Base-by-base conservation (phyloP, 2,329 filamentous ascomycete genomes). In the Pezizomycotina sp. region DNA sequence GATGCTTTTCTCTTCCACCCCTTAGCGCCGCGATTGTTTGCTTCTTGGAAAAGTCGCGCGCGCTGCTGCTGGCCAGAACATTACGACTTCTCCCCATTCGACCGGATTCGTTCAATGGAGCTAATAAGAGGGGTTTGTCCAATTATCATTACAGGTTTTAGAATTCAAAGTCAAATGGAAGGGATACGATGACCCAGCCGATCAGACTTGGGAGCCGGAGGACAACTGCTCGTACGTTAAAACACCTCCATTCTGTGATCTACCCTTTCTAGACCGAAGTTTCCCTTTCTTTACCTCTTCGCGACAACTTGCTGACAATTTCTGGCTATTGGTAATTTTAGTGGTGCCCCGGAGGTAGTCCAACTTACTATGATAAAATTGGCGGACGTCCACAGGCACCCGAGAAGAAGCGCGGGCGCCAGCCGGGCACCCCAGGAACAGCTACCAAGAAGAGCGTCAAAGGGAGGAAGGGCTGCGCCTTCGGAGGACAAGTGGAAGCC, bases 171-270 rank as follows among this genome's bases (percentile, higher is more conserved):
- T 89, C 22, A 83, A 86, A 51, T 89, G 80, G 80, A 70, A 79
- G 46, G 79, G 79, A 3, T 89, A 75, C 44, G 69, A 78, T 0
- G 68, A 73, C 43, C 71, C 73, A 43, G 55, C 61, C 0, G 80
- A 89, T 47, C 58, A 69, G 50, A 89, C 80, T 0, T 86, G 78
- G 79, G 80, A 89, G 53, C 74, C 77, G 0, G 74, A 80, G 49
- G 69, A 71, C 7, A 84, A 83, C 48, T 60, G 81, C 42, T 57
- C 48, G 69, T 73, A 56, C 41, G 64, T 47, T 8, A 36, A 36
- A 24, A 24, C 8, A 24, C 7, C 22, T 24, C 8, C 18, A 10
- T 29, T 5, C 27, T 33, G 9, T 13, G 12, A 27, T 8, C 12
- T 26, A 1, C n/a, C 14, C 23, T 29, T 25, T 23, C 25, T 13